phyloP scores from a whole-genome alignment of 495 filamentous ascomycete genomes.

The Cudoniella acicularis region DNA sequence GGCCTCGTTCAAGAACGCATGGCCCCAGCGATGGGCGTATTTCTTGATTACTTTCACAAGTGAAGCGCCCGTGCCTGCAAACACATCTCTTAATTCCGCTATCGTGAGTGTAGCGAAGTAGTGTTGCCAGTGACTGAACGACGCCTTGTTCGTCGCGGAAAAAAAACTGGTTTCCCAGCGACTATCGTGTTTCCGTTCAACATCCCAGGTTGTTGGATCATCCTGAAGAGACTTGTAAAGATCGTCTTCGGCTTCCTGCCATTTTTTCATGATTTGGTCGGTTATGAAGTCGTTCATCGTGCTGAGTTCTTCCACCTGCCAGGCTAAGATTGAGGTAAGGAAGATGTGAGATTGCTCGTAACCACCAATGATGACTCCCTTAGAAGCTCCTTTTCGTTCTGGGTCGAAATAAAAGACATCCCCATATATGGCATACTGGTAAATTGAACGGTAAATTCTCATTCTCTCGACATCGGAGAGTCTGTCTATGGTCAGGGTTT shows the following conservation, averaged over 20 bases:
- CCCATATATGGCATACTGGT: neutral
- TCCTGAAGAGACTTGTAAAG: neutral
- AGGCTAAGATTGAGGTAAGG: neutral
- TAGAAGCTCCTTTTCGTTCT: neutral
- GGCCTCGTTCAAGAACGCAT: neutral
- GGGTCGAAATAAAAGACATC: neutral
- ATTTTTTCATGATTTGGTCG: neutral
- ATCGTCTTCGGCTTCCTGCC: neutral
- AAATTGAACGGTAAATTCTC: neutral
- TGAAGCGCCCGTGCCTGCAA: no score
- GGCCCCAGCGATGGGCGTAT: neutral
- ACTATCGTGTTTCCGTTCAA: neutral
- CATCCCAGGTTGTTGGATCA: neutral
- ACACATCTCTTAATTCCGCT: no score
- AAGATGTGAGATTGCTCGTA: neutral
- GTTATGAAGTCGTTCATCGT: neutral
- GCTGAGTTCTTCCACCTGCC: slow-evolving; percentile 1
- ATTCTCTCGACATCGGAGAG: neutral
- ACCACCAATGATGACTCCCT: neutral
- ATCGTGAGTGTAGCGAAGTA: neutral
- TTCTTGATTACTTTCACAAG: neutral
- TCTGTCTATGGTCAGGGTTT: neutral
- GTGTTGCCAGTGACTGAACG: neutral
- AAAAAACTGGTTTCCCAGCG: neutral
- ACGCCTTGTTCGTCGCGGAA: neutral